Base-by-base conservation (phyloP, 371 early-diverging fungal species). In the Dinochytrium kinnereticum region DNA sequence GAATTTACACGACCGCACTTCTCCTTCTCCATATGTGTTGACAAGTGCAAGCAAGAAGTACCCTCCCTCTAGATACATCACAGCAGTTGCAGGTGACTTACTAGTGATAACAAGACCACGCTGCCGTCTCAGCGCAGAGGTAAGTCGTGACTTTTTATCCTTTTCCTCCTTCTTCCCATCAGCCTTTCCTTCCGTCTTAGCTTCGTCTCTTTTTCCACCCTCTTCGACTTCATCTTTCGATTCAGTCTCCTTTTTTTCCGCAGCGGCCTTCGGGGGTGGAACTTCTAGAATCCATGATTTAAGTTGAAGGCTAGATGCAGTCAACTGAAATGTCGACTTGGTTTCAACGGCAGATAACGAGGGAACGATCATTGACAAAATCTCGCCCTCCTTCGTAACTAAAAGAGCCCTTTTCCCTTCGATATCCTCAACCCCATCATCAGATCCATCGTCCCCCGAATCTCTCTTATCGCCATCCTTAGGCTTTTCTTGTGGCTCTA, bases 51-150 rank as follows among this genome's bases (percentile, higher is more conserved):
- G 37, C 2, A 88, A 49, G 70, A 86, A 84, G 69, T 82, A 83
- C 50, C 86, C 87, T 30, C 82, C 80, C 24, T 78, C 80, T 1
- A 85, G 71, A 65, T 82, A 84, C 49, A 81, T n/a, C 24, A 77
- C 79, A 3, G 64, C 36, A 7, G 75, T 77, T 30, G 83, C 57
- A 1, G 77, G 70, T 1, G 83, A 81, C 1, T 77, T 78, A 28
- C 28, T 57, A 2, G 73, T 59, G 31, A 85, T 74, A 1, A 76
- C 72, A 33, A 86, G 68, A 5, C 84, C 84, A 34, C 78, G 70
- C 51, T 72, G 61, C 59, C 78, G 81, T 50, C 82, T 71, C n/a
- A 74, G 34, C 0, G 77, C 75, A 1, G 78, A 79, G 1, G 50
- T 55, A 36, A 59, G 21, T 38, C 70, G 65, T 5, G 40, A 50